Percentiles rank a stretch among this genome's conserved stretches.
These are phyloP conservation scores for Blepharisma japonicum DNA, from an alignment of 73 alveolate species.

Conservation along the genomic window DNA sequence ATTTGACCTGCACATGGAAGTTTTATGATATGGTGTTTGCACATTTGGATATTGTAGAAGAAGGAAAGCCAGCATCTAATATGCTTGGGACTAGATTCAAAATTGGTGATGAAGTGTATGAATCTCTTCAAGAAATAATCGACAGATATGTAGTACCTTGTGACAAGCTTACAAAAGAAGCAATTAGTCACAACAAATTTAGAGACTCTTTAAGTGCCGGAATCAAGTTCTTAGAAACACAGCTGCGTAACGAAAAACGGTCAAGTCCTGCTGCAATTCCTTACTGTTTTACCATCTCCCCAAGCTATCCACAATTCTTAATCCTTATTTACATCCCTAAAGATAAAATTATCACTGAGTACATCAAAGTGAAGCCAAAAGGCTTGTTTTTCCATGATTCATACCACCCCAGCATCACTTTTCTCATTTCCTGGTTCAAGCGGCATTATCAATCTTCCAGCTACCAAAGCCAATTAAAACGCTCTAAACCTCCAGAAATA, in stretches of 20 bases:
- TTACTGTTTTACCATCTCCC: constrained; percentile 78
- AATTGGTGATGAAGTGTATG: constrained; percentile 74
- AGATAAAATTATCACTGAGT: constrained; percentile 66
- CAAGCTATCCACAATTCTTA: constrained; percentile 81
- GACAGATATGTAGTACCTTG: constrained; percentile 86
- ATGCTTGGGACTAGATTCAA: constrained; percentile 67
- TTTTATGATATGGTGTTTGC: constrained; percentile 73
- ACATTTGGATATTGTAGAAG: constrained; percentile 85
- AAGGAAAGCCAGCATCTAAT: constrained; percentile 71
- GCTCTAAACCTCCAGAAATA: constrained; percentile 19
- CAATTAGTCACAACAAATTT: constrained; percentile 46
- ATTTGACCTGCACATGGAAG: constrained; percentile 87
- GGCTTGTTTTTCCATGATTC: constrained; percentile 74
- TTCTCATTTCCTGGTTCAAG: constrained; percentile 42
- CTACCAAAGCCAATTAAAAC: constrained; percentile 5
- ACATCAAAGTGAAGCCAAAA: constrained; percentile 83
- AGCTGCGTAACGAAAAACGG: constrained; percentile 71
- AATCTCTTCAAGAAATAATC: constrained; percentile 80
- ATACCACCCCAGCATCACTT: constrained; percentile 33
- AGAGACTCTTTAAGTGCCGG: constrained; percentile 36
- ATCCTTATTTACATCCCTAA: constrained; percentile 85
- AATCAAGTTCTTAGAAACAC: constrained; percentile 50
- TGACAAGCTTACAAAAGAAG: constrained; percentile 66
- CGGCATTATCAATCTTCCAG: constrained; percentile 22
- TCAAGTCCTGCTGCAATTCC: constrained; percentile 68